Conservation (phyloP, 345 rosid genomes). For the Hypericum androsaemum region DNA sequence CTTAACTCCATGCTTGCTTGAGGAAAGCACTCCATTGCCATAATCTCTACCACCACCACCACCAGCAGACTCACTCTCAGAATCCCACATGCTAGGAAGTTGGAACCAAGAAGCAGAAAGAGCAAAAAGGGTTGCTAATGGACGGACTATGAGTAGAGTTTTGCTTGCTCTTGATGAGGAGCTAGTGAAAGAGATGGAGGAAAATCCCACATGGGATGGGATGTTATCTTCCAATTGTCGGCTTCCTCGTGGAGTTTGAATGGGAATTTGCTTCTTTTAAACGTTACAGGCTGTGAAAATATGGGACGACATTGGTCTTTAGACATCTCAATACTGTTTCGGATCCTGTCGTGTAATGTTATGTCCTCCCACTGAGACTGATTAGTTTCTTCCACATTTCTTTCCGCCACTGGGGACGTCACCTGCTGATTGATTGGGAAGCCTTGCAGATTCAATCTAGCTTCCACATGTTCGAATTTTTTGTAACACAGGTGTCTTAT, state of each 20-base stretch:
- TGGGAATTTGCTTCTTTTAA: conserved; percentile 10
- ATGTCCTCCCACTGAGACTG: no score
- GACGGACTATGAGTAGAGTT: not conserved
- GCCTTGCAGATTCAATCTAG: no score
- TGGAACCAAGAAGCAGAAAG: conserved; percentile 2
- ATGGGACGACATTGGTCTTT: conserved; percentile 16
- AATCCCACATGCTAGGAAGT: conserved; percentile 57
- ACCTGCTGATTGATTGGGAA: no score
- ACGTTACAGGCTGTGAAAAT: conserved; percentile 41
- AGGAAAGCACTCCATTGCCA: conserved; percentile 57
- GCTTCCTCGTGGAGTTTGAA: conserved; percentile 10
- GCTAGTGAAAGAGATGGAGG: conserved; percentile 8
- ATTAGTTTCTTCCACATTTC: no score
- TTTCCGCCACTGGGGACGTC: no score
- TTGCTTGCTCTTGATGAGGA: conserved; percentile 8
- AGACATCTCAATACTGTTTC: no score
- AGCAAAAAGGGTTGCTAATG: conserved; percentile 3
- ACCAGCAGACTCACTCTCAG: conserved; percentile 41
- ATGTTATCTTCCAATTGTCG: conserved; percentile 34
- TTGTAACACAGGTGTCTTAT: no score
- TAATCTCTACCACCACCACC: conserved; percentile 48
- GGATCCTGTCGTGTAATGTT: no score
- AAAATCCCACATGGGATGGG: conserved; percentile 54
- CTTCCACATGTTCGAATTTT: no score
- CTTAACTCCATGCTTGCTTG: conserved; percentile 56